Evolutionary conservation across 148 eudicot genomes (phyloP).

Genomic region (Rhododendron simsii): DNA sequence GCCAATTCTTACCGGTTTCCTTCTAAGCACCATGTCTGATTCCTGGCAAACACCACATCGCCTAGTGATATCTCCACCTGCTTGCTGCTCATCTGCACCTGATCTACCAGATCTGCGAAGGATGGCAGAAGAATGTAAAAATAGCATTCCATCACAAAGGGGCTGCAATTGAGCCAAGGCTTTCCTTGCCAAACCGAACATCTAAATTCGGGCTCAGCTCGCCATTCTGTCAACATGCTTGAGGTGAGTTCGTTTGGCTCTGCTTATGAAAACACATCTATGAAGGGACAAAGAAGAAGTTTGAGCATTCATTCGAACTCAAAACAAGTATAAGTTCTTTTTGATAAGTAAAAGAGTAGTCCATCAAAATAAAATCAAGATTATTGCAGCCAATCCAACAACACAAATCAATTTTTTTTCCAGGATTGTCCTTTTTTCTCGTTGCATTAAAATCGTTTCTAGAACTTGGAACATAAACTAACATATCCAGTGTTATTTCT

Average conservation of each 20-base stretch:
- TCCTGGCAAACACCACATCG: constrained; percentile 70
- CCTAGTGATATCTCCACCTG: constrained; percentile 56
- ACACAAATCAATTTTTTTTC: not conserved
- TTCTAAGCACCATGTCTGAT: constrained; percentile 79
- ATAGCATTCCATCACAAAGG: not conserved
- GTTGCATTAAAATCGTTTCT: not conserved
- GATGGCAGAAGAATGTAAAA: not conserved
- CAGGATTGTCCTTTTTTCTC: not conserved
- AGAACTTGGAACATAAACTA: not conserved
- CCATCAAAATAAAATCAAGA: not conserved
- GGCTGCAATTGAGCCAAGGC: not conserved
- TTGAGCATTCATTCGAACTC: not conserved
- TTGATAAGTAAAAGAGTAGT: not conserved
- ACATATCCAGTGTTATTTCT: not conserved
- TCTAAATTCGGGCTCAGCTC: not conserved
- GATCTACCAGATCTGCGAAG: constrained; percentile 58
- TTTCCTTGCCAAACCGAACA: not conserved
- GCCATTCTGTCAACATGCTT: not conserved
- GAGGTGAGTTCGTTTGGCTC: not conserved
- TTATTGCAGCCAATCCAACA: not conserved
- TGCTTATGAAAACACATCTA: not conserved
- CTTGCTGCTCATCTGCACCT: constrained; percentile 48
- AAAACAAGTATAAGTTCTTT: not conserved
- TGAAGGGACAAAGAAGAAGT: not conserved
- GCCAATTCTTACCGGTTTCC: constrained; percentile 50